Percentiles rank a stretch among this genome's conserved stretches.
These are phyloP conservation scores for Ophiosphaerella narmari DNA, from an alignment of 2,329 filamentous ascomycete genomes.

Conservation along the genomic window DNA sequence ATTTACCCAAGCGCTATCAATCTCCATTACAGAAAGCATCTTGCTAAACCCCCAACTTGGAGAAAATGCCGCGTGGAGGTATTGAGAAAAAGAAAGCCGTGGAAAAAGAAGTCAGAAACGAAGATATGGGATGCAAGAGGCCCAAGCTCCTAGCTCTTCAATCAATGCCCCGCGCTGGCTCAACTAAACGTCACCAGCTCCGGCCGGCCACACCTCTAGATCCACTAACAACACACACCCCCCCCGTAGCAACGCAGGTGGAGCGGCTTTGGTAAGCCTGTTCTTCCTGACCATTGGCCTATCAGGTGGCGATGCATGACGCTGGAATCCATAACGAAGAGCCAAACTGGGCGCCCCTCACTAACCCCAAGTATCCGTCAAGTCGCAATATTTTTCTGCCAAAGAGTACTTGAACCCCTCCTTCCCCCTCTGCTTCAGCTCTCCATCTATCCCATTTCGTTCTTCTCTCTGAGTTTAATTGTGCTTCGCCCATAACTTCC, in stretches of 20 bases:
- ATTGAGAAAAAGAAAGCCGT: conserved; percentile 4
- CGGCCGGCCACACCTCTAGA: conserved; percentile 9
- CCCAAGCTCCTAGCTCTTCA: conserved; percentile 13
- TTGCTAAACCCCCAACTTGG: neutral
- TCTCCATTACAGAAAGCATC: neutral
- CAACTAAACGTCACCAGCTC: conserved; percentile 12
- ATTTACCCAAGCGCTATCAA: neutral
- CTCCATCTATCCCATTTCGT: conserved; percentile 9
- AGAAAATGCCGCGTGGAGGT: conserved; percentile 11
- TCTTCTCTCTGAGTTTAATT: conserved; percentile 17
- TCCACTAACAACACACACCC: conserved; percentile 18
- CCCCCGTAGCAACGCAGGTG: conserved; percentile 23
- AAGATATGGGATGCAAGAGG: conserved; percentile 3
- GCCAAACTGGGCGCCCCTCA: conserved; percentile 26
- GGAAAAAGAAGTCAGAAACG: conserved; percentile 5
- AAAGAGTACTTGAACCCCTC: conserved; percentile 43
- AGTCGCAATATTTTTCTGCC: conserved; percentile 20
- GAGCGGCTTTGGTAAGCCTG: conserved; percentile 26
- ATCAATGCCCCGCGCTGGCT: conserved; percentile 2
- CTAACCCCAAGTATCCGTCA: conserved; percentile 29
- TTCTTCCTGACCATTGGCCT: conserved; percentile 23
- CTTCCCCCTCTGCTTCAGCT: conserved; percentile 15
- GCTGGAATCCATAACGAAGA: conserved; percentile 14
- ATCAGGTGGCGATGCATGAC: conserved; percentile 22
- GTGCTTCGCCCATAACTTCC: conserved; percentile 8